These are phyloP conservation scores for Magnusiomyces suaveolens DNA, from an alignment of 1,139 yeast species.

Conservation along the genomic window DNA sequence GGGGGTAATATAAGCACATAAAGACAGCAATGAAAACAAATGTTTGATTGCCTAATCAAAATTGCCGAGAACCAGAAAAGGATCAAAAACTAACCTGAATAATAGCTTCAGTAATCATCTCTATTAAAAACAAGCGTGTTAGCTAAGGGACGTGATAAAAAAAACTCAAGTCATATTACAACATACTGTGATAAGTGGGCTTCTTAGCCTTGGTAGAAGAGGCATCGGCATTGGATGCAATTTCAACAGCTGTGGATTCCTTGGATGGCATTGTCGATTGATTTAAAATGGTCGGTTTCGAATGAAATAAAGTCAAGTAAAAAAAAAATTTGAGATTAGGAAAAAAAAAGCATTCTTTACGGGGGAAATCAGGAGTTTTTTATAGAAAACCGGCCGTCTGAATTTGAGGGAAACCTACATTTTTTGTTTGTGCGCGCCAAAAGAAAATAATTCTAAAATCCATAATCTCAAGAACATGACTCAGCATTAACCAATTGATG, in stretches of 20 bases:
- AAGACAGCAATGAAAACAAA: too few relatives aligned
- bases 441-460: not conserved
- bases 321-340: not conserved
- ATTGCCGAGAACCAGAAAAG: not conserved
- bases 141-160: constrained; percentile 1
- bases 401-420: too few relatives aligned
- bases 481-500: too few relatives aligned
- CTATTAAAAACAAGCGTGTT: constrained; percentile 31
- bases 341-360: not conserved
- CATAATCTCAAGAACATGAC: too few relatives aligned
- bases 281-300: not conserved
- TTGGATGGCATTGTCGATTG: constrained; percentile 13
- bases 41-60: too few relatives aligned
- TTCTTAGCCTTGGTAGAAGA: constrained; percentile 15
- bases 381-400: too few relatives aligned
- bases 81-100: constrained; percentile 29
- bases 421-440: not conserved
- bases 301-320: not conserved
- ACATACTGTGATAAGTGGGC: constrained; percentile 29
- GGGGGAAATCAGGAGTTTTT: not conserved
- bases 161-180: not conserved
- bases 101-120: constrained; percentile 70
- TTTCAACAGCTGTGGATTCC: constrained; percentile 22
- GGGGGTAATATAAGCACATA: not conserved
- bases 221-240: constrained; percentile 24